Conservation (phyloP, 371 early-diverging fungal genomes). For the Cokeromyces recurvatus region DNA sequence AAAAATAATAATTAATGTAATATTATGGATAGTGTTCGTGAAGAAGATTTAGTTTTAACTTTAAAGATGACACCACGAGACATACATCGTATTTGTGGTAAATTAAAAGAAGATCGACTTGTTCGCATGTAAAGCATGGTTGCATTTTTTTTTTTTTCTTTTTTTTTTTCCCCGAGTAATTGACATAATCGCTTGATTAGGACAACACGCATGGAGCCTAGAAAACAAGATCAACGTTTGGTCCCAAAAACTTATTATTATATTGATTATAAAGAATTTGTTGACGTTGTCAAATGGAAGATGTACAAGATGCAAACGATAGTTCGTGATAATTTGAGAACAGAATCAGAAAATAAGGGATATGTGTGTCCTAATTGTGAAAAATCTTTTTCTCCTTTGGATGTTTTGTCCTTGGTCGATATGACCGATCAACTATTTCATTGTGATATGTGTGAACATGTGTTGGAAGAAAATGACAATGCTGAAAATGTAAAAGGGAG, state of each 20-base stretch:
- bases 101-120: constrained; percentile 69
- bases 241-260: constrained; percentile 78
- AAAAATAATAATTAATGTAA: neutral
- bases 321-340: constrained; percentile 67
- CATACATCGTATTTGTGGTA: constrained; percentile 75
- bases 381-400: constrained; percentile 52
- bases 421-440: constrained; percentile 44
- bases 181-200: no score
- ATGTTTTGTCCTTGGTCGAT: constrained; percentile 52
- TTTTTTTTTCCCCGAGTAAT: neutral
- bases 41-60: constrained; percentile 72
- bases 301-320: constrained; percentile 80
- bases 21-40: constrained; percentile 37
- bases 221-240: constrained; percentile 60
- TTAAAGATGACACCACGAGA: constrained; percentile 70
- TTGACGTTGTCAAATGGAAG: constrained; percentile 89
- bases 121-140: constrained; percentile 59
- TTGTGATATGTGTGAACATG: constrained; percentile 58
- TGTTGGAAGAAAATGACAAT: constrained; percentile 65
- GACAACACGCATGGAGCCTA: constrained; percentile 56
- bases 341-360: constrained; percentile 70
- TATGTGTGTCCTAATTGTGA: constrained; percentile 63
- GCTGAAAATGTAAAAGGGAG: constrained; percentile 55
- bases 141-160: no score
- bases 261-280: constrained; percentile 89